phyloP scores from a whole-genome alignment of 2,329 filamentous ascomycete species.

The Colletotrichum lindemuthianum region DNA sequence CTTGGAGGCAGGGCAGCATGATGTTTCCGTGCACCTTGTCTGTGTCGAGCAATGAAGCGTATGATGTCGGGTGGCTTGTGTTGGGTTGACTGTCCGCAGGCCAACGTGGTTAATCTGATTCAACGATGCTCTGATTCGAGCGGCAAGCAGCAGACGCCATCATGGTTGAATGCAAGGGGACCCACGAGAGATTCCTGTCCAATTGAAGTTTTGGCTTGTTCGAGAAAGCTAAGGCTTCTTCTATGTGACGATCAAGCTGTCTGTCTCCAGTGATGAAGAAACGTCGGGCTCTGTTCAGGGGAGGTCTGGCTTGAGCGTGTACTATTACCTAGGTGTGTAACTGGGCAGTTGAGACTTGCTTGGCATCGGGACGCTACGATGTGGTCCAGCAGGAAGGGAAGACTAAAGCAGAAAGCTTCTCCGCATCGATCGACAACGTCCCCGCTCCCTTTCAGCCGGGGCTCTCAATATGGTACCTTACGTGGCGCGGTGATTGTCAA shows the following conservation, averaged over 20 bases:
- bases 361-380: constrained; percentile 13
- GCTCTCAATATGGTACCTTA: constrained; percentile 5
- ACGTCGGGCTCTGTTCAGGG: background rate
- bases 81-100: constrained; percentile 4
- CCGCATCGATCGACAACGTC: constrained; percentile 34
- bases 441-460: constrained; percentile 34
- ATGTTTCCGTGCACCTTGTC: background rate
- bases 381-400: constrained; percentile 22
- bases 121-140: constrained; percentile 27
- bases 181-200: background rate
- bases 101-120: constrained; percentile 22
- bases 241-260: too few relatives aligned
- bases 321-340: background rate
- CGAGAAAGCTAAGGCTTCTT: background rate
- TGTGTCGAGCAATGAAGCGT: constrained; percentile 6
- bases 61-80: constrained; percentile 17
- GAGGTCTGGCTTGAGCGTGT: constrained; percentile 12
- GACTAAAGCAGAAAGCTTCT: constrained; percentile 34
- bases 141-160: constrained; percentile 21
- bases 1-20: background rate
- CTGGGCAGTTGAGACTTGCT: constrained; percentile 26
- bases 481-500: background rate
- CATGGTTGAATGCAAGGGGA: constrained; percentile 2
- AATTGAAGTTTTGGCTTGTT: background rate
- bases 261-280: too few relatives aligned